Evolutionary conservation across 2,329 filamentous ascomycete genomes (phyloP).

Genomic region (Macroventuria anomochaeta): DNA sequence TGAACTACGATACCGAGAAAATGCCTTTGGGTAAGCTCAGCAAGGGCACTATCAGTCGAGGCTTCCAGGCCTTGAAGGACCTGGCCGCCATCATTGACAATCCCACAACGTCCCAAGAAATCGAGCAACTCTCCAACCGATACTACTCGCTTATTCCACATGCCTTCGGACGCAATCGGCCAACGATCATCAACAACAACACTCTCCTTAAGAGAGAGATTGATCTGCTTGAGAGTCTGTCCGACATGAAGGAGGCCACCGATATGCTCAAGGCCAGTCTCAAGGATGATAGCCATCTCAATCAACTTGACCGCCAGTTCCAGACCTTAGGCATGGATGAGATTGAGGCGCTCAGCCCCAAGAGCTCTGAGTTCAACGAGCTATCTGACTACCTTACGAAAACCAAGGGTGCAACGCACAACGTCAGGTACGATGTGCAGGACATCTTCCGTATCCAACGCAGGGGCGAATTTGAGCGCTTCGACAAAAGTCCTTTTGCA

Average conservation of each 20-base stretch:
- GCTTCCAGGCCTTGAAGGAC: slow-evolving; percentile 79
- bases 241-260: slow-evolving; percentile 83
- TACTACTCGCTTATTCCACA: slow-evolving; percentile 88
- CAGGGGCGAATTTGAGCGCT: slow-evolving; percentile 72
- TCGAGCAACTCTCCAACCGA: slow-evolving; percentile 72
- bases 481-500: slow-evolving; percentile 63
- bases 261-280: slow-evolving; percentile 74
- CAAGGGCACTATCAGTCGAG: slow-evolving; percentile 75
- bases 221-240: slow-evolving; percentile 78
- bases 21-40: slow-evolving; percentile 84
- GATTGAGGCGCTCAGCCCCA: slow-evolving; percentile 71
- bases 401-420: slow-evolving; percentile 72
- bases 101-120: slow-evolving; percentile 57
- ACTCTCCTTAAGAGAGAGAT: slow-evolving; percentile 74
- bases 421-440: slow-evolving; percentile 65
- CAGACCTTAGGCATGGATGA: slow-evolving; percentile 73
- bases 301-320: slow-evolving; percentile 76
- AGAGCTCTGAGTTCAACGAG: slow-evolving; percentile 67
- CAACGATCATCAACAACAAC: slow-evolving; percentile 68
- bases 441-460: slow-evolving; percentile 86
- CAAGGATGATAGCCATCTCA: slow-evolving; percentile 58
- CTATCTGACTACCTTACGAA: slow-evolving; percentile 71
- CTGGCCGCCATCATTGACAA: slow-evolving; percentile 71
- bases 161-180: slow-evolving; percentile 74
- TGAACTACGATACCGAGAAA: slow-evolving; percentile 78